These are phyloP conservation scores for Hylodesmum podocarpum DNA, from an alignment of 306 rosid genomes.

Conservation along the genomic window DNA sequence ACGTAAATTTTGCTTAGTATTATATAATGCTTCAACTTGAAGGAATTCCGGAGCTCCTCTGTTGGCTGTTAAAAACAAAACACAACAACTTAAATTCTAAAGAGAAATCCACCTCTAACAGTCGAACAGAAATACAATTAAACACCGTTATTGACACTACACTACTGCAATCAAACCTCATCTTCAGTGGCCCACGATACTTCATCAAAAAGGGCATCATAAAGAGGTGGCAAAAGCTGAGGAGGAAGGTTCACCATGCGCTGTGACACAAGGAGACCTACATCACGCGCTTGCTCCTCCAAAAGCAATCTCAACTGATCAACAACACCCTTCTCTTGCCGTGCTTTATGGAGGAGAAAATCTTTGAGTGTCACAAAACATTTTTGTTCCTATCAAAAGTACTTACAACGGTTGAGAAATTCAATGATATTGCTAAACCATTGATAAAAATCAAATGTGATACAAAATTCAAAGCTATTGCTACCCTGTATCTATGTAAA, in stretches of 20 bases:
- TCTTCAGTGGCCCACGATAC: conserved; percentile 90
- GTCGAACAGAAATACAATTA: background rate
- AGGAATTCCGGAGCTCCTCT: conserved; percentile 67
- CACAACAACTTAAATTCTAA: conserved; percentile 25
- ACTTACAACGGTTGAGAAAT: conserved; percentile 2
- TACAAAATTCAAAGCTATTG: conserved; percentile 11
- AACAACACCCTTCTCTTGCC: conserved; percentile 42
- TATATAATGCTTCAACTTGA: conserved; percentile 56
- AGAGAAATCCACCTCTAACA: background rate
- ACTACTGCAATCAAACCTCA: conserved; percentile 66
- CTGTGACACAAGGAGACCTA: conserved; percentile 79
- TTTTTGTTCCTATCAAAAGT: conserved; percentile 49
- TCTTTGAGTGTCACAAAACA: conserved; percentile 63
- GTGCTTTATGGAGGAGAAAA: conserved; percentile 57
- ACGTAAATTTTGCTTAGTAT: conserved; percentile 61
- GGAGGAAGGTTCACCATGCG: conserved; percentile 78
- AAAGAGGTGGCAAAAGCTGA: conserved; percentile 84
- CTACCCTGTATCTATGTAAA: conserved; percentile 69
- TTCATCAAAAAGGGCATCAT: conserved; percentile 84
- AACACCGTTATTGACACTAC: conserved; percentile 26
- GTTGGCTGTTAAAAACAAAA: conserved; percentile 63
- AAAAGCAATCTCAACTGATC: conserved; percentile 55
- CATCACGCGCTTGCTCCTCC: conserved; percentile 53
- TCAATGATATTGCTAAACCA: background rate
- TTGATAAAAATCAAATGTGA: conserved; percentile 14